Percentiles rank a stretch among this genome's conserved stretches.
phyloP scores from a whole-genome alignment of 2,329 filamentous ascomycete genomes.

The Westerdykella sp. region DNA sequence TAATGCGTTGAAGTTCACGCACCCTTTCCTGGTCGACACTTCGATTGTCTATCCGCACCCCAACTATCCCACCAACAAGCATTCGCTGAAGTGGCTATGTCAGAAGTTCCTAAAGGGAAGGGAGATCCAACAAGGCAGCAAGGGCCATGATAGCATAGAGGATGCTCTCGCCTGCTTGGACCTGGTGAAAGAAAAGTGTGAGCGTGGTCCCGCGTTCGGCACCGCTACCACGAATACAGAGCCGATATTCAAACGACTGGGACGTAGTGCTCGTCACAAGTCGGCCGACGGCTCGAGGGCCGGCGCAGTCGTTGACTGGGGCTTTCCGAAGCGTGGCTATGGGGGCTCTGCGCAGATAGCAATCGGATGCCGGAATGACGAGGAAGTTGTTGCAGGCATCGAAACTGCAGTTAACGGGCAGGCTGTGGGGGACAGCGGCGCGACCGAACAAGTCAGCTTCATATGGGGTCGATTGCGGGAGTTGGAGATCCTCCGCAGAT shows the following conservation, averaged over 20 bases:
- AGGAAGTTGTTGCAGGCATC: constrained; percentile 52
- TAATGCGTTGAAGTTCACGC: constrained; percentile 74
- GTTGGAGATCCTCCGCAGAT: constrained; percentile 54
- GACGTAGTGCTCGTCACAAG: constrained; percentile 47
- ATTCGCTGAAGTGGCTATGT: constrained; percentile 80
- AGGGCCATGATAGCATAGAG: constrained; percentile 86
- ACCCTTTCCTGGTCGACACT: constrained; percentile 92
- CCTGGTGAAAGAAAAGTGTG: constrained; percentile 90
- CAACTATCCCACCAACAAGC: constrained; percentile 81
- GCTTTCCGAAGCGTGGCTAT: constrained; percentile 61
- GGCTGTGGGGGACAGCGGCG: constrained; percentile 37
- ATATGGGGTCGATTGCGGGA: constrained; percentile 58
- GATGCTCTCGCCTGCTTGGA: constrained; percentile 88
- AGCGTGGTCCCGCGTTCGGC: constrained; percentile 83
- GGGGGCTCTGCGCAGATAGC: constrained; percentile 51
- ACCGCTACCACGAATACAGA: constrained; percentile 72
- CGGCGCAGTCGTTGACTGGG: constrained; percentile 83
- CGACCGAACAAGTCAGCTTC: constrained; percentile 53
- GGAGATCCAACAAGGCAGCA: constrained; percentile 76
- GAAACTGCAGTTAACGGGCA: constrained; percentile 48
- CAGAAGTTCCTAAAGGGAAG: constrained; percentile 72
- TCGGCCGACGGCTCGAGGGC: constrained; percentile 47
- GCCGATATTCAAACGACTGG: constrained; percentile 81
- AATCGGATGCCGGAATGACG: constrained; percentile 53
- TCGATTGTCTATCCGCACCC: constrained; percentile 85